Conservation (phyloP, 345 rosid genomes). For the Dimocarpus longan region DNA sequence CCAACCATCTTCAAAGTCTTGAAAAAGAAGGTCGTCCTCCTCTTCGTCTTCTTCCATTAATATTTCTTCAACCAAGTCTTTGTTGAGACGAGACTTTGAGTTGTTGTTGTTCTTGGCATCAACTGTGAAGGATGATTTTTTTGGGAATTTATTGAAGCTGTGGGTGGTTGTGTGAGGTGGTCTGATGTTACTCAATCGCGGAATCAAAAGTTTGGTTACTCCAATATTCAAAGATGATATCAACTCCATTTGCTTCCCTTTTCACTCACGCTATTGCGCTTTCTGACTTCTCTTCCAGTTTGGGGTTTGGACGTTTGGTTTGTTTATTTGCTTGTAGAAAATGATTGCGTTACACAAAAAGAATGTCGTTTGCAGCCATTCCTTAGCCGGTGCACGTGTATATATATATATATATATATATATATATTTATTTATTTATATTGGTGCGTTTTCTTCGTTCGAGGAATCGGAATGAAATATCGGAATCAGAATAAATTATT, state of each 20-base stretch:
- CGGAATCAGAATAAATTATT: no score
- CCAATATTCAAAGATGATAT: constrained; percentile 27
- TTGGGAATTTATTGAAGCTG: constrained; percentile 28
- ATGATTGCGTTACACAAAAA: no score
- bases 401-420: no score
- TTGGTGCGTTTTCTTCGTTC: no score
- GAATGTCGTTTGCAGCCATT: no score
- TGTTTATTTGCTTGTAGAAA: no score
- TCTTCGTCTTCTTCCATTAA: constrained; percentile 45
- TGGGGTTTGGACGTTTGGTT: no score
- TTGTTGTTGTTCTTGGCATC: constrained; percentile 51
- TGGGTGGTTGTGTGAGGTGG: constrained; percentile 25
- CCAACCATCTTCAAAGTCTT: constrained; percentile 56
- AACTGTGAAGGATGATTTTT: constrained; percentile 20
- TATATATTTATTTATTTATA: no score
- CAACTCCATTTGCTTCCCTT: constrained; percentile 34
- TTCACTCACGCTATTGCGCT: neutral
- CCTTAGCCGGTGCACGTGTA: no score
- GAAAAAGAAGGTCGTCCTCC: constrained; percentile 52
- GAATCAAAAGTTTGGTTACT: constrained; percentile 7
- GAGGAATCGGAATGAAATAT: no score
- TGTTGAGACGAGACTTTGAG: constrained; percentile 41
- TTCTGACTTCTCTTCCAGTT: neutral
- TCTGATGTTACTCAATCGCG: neutral
- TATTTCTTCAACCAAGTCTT: constrained; percentile 44